Base-by-base conservation (phyloP, 768 basidiomycete species). In the Lactifluus rugatus region DNA sequence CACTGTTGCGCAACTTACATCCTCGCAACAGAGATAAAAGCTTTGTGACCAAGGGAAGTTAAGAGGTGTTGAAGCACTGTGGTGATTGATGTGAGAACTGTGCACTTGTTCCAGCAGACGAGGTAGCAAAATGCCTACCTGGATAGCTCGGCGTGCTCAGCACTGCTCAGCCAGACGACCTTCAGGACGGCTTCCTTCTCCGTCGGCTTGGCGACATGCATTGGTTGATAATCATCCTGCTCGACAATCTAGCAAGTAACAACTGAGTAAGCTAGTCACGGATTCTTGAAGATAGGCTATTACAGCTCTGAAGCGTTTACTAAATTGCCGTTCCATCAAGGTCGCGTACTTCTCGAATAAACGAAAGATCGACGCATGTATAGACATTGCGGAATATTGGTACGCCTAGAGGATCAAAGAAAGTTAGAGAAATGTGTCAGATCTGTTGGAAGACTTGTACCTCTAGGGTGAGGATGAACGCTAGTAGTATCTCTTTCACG, bases 11-110 rank as follows among this genome's bases (percentile, higher is more conserved):
- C 14, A n/a, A 60, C 76, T 28, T 69, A 90, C 90, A 67, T 89
- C 83, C 75, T 90, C 87, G 69, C 95, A 97, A 66, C 91, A 95
- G n/a, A 89, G 75, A 65, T 93, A 89, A 71, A 97, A 98, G 1
- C 89, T 88, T 68, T 89, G 87, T 0, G 95, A 98, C 89, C 95
- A 99, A 1, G 96, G 93, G 41, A 99, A 76, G 26, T 77, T 75
- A 56, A 85, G 74, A 5, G 93, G 92, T 53, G 85, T 72, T 8
- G 78, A 65, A 4, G 54, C 74, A 76, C 66, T 92, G 91, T 55
- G 28, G 49, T 7, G 39, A 4, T 28, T 6, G 28, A 21, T 48
- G 28, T 21, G 11, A 54, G 10, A 6, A 45, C 7, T 11, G 32
- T 26, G 13, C n/a, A n/a, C 16, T 9, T 2, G n/a, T 39, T 17